These are phyloP conservation scores for Vigna nakashimae DNA, from an alignment of 306 rosid genomes.

Conservation along the genomic window DNA sequence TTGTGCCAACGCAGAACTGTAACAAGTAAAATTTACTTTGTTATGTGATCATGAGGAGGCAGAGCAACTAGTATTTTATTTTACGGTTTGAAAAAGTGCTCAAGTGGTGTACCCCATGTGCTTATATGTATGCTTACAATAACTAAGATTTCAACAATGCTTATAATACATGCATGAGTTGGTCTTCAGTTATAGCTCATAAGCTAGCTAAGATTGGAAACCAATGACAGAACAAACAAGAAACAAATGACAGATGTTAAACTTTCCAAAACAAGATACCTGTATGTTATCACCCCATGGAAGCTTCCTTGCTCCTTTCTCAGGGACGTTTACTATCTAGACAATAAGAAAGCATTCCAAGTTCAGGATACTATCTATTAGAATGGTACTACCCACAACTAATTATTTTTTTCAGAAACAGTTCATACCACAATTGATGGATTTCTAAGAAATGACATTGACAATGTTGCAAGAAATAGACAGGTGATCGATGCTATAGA, in stretches of 20 bases:
- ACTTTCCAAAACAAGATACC: conserved; percentile 48
- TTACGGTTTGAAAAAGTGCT: too few species aligned
- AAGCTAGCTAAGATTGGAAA: too few species aligned
- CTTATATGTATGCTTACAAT: too few species aligned
- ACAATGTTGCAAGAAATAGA: conserved; percentile 2
- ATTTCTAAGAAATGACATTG: conserved; percentile 13
- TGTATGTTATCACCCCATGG: conserved; percentile 91
- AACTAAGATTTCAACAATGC: too few species aligned
- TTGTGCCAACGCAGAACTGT: too few species aligned
- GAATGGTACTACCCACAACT: conserved; percentile 22
- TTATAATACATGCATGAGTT: too few species aligned
- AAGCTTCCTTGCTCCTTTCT: conserved; percentile 91
- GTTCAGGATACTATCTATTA: conserved; percentile 37
- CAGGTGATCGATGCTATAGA: too few species aligned
- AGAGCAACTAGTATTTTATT: too few species aligned
- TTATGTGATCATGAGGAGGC: too few species aligned
- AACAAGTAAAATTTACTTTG: too few species aligned
- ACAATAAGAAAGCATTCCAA: conserved; percentile 44
- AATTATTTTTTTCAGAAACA: conserved; percentile 17
- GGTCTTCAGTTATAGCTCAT: too few species aligned
- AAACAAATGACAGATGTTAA: conserved; percentile 6
- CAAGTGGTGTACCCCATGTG: too few species aligned
- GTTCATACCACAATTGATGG: conserved; percentile 9
- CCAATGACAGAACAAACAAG: neutral
- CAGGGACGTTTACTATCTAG: conserved; percentile 89